Evolutionary conservation across 106 monocot genomes (phyloP), one percentile per base, ranked within the genome.

Genomic region (Dioscorea alata): DNA sequence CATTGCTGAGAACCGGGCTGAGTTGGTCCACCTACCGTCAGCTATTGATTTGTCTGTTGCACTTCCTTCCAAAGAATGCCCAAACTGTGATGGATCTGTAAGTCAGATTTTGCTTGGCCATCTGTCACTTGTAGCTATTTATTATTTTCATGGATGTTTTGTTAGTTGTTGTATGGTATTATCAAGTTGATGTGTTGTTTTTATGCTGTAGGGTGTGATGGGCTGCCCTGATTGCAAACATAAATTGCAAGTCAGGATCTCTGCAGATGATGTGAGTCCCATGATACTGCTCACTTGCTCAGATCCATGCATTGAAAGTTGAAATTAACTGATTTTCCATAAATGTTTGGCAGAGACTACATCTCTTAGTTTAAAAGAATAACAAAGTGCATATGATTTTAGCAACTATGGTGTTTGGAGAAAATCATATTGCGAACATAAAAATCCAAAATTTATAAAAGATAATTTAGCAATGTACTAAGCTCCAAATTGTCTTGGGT

Each of bases 231-330:
- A 83, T 67, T 93, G 92, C 69, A 88, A 85, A 79, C 76, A 93
- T 63, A 69, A 67, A 54, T 73, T 86, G 66, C 80, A 85, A 71
- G 64, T 93, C 23, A 85, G 83, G 50, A 88, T 93, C 33, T 93
- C 92, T 69, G 88, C 83, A 33, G 92, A 93, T 79, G 81, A 93
- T 79, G 92, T 92, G 71, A 88, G 92, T 77, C 32, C 15, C 52
- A 19, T n/a, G 21, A 42, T 22, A 49, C 34, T 66, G 50, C n/a
- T 59, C 2, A 33, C 19, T 65, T 42, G 5, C 42, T 6, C 10
- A 8, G 34, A 42, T 42, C 42, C 42, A 42, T 42, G 42, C 42
- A 42, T 42, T 42, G 42, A 10, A 42, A 8, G 10, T 42, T 42
- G 42, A 42, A 42, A 42, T 42, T 10, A 42, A 42, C 42, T 10